Evolutionary conservation across 768 basidiomycete species (phyloP).

Genomic region (Trametes gibbosa): DNA sequence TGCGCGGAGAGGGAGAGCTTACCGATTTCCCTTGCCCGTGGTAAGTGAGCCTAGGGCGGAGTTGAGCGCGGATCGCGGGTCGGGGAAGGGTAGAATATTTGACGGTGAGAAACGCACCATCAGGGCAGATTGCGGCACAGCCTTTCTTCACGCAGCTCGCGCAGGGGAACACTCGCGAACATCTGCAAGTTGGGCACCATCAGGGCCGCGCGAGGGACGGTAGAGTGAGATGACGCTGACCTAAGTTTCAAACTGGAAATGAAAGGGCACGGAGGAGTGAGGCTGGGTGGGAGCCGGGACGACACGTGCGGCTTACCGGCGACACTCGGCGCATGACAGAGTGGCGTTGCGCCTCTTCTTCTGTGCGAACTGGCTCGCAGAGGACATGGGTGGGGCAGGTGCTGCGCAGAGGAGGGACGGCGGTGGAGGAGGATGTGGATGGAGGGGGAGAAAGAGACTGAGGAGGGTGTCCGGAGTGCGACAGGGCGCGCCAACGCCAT

Average conservation of each 20-base stretch:
- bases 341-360: conserved; percentile 38
- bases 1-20: conserved; percentile 11
- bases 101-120: conserved; percentile 34
- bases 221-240: conserved; percentile 36
- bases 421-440: background rate
- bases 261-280: conserved; percentile 15
- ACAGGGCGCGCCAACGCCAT: background rate
- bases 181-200: conserved; percentile 36
- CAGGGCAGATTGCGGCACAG: conserved; percentile 60
- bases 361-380: conserved; percentile 13
- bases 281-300: background rate
- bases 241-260: conserved; percentile 60
- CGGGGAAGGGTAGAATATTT: conserved; percentile 2
- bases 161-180: conserved; percentile 66
- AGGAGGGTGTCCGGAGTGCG: background rate
- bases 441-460: background rate
- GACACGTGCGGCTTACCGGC: conserved; percentile 44
- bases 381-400: conserved; percentile 13
- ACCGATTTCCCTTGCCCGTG: conserved; percentile 74
- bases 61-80: conserved; percentile 9
- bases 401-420: background rate
- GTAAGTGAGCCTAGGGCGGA: conserved; percentile 54
- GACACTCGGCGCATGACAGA: conserved; percentile 67
- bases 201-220: conserved; percentile 3
- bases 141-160: conserved; percentile 38